phyloP scores from a whole-genome alignment of 2,329 filamentous ascomycete genomes.

The Trichophyton mentagrophytes region DNA sequence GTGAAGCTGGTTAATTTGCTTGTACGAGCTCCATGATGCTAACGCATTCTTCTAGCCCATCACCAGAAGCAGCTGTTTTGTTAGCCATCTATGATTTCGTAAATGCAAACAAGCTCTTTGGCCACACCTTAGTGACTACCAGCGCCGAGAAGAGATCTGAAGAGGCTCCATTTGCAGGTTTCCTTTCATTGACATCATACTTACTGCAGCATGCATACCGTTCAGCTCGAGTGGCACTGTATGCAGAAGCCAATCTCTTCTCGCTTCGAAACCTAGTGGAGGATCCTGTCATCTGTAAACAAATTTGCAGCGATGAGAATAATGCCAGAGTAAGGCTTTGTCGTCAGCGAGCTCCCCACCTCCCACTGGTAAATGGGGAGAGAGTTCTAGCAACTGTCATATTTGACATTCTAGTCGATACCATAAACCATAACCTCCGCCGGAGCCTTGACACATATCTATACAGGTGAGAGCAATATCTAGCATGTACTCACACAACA shows the following conservation, averaged over 20 bases:
- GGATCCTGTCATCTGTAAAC: slow-evolving; percentile 68
- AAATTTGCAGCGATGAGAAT: slow-evolving; percentile 67
- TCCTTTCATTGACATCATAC: slow-evolving; percentile 83
- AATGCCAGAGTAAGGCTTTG: slow-evolving; percentile 68
- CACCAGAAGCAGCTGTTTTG: slow-evolving; percentile 63
- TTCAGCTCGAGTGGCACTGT: slow-evolving; percentile 62
- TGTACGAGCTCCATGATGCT: not conserved
- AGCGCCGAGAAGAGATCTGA: slow-evolving; percentile 48
- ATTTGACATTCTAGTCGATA: slow-evolving; percentile 78
- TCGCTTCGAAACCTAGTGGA: slow-evolving; percentile 77
- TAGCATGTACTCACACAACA: not conserved
- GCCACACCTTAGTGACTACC: slow-evolving; percentile 62
- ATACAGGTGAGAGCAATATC: slow-evolving; percentile 47
- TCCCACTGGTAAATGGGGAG: slow-evolving; percentile 61
- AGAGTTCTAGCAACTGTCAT: slow-evolving; percentile 63
- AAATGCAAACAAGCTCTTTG: slow-evolving; percentile 90
- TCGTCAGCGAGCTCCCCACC: slow-evolving; percentile 73
- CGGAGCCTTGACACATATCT: slow-evolving; percentile 72
- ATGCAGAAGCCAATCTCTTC: slow-evolving; percentile 74
- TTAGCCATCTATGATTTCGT: slow-evolving; percentile 86
- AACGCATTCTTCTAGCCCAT: slow-evolving; percentile 46
- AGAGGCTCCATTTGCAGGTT: slow-evolving; percentile 65
- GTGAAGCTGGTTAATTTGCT: slow-evolving; percentile 23
- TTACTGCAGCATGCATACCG: slow-evolving; percentile 86
- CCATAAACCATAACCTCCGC: slow-evolving; percentile 85